These are phyloP conservation scores for Phialemoniopsis sp. DNA, from an alignment of 2,329 filamentous ascomycete species.

Conservation along the genomic window DNA sequence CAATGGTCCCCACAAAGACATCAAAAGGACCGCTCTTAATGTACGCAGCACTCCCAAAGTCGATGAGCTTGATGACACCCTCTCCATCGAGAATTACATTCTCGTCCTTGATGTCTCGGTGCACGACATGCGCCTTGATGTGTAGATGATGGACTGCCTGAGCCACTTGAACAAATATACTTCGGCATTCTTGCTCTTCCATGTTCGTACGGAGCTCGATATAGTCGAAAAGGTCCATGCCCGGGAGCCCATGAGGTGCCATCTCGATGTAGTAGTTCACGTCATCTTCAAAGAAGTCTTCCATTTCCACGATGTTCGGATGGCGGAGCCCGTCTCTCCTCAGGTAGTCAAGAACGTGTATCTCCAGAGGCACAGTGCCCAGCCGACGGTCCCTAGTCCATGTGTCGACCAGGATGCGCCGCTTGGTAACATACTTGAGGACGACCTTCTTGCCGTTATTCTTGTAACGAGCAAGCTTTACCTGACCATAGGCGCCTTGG, in stretches of 20 bases:
- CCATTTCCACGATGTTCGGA: slow-evolving; percentile 70
- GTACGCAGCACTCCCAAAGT: slow-evolving; percentile 97
- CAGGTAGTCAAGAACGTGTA: slow-evolving; percentile 93
- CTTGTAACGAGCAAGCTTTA: slow-evolving; percentile 89
- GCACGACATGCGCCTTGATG: slow-evolving; percentile 84
- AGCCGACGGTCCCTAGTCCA: slow-evolving; percentile 93
- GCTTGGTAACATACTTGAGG: slow-evolving; percentile 96
- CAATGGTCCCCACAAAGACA: slow-evolving; percentile 97
- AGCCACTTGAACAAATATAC: slow-evolving; percentile 92
- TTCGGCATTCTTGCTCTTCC: slow-evolving; percentile 90
- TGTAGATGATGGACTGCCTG: slow-evolving; percentile 88
- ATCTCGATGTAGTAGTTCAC: slow-evolving; percentile 99
- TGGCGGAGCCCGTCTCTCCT: slow-evolving; percentile 66
- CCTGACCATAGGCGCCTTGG: slow-evolving; percentile 94
- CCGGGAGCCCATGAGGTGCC: slow-evolving; percentile 88
- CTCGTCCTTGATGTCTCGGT: slow-evolving; percentile 98
- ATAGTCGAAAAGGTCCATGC: slow-evolving; percentile 99
- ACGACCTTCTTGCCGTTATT: slow-evolving; percentile 79
- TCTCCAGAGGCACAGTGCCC: slow-evolving; percentile 92
- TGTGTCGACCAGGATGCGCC: slow-evolving; percentile 93
- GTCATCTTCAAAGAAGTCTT: slow-evolving; percentile 73
- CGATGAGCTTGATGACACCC: slow-evolving; percentile 92
- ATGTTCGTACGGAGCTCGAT: slow-evolving; percentile 95
- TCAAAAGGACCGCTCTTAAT: slow-evolving; percentile 98
- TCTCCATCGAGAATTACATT: slow-evolving; percentile 96